Percentiles rank a stretch among this genome's conserved stretches.
phyloP scores from a whole-genome alignment of 2,329 filamentous ascomycete genomes.

The Hypoxylon sp. region DNA sequence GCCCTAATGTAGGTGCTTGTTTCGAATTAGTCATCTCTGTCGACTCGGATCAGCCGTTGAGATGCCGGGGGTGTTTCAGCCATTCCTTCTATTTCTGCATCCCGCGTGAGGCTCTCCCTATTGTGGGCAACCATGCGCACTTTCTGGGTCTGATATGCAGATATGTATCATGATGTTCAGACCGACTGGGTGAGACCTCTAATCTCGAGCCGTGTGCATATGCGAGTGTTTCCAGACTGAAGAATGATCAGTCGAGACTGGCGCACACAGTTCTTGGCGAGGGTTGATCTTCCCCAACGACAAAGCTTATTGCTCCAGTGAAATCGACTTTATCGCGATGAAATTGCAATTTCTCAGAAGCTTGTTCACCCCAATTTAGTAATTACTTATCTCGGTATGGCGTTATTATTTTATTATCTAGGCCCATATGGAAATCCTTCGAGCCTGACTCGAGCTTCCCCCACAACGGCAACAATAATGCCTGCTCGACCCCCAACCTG shows the following conservation, averaged over 20 bases:
- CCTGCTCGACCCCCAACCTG: slow-evolving; percentile 40
- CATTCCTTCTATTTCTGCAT: slow-evolving; percentile 43
- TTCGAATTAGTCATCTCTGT: slow-evolving; percentile 47
- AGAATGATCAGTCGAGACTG: slow-evolving; percentile 30
- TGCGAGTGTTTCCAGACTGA: slow-evolving; percentile 31
- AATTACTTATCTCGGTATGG: slow-evolving; percentile 8
- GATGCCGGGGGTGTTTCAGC: slow-evolving; percentile 46
- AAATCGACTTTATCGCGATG: slow-evolving; percentile 25
- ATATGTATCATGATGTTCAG: slow-evolving; percentile 37
- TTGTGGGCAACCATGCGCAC: slow-evolving; percentile 26
- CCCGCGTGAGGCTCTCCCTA: slow-evolving; percentile 43
- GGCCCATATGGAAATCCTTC: slow-evolving; percentile 19
- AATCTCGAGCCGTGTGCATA: slow-evolving; percentile 35
- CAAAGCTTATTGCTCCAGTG: slow-evolving; percentile 29
- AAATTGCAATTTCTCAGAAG: slow-evolving; percentile 18
- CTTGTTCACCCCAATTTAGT: slow-evolving; percentile 20
- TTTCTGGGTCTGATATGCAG: slow-evolving; percentile 34
- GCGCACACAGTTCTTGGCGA: slow-evolving; percentile 33
- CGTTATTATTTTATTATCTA: slow-evolving; percentile 16
- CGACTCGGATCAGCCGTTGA: slow-evolving; percentile 45
- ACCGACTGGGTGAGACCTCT: slow-evolving; percentile 28
- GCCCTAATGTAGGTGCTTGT: slow-evolving; percentile 46
- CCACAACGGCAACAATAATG: slow-evolving; percentile 44
- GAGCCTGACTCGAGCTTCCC: slow-evolving; percentile 37
- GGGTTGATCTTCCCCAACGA: slow-evolving; percentile 29